Evolutionary conservation across 306 rosid species (phyloP).

Genomic region (barrel medic (Medicago truncatula)): DNA sequence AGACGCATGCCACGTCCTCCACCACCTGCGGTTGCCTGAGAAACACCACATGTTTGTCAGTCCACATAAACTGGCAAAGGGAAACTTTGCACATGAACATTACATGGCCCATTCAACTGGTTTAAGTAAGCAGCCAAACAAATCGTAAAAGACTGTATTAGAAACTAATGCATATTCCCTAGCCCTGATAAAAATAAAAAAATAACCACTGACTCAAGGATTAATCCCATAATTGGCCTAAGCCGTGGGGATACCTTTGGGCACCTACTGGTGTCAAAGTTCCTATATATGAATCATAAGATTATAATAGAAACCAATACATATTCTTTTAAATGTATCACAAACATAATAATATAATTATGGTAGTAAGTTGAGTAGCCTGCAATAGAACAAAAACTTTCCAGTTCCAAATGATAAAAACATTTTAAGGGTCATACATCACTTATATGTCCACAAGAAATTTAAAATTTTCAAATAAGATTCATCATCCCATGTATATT

Average conservation of each 20-base stretch:
- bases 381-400: neutral
- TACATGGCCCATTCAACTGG: neutral
- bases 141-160: neutral
- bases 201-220: too few relatives aligned
- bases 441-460: neutral
- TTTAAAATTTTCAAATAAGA: neutral
- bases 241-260: too few relatives aligned
- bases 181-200: too few relatives aligned
- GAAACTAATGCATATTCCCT: neutral
- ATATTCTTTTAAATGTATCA: slow-evolving; percentile 1
- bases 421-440: neutral
- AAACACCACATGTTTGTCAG: slow-evolving; percentile 50
- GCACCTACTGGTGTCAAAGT: too few relatives aligned
- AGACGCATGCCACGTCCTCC: slow-evolving; percentile 99
- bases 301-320: slow-evolving; percentile 6
- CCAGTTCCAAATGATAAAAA: slow-evolving; percentile 3
- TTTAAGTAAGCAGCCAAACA: neutral
- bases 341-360: slow-evolving; percentile 1
- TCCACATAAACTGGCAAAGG: slow-evolving; percentile 39
- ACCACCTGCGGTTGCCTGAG: slow-evolving; percentile 98
- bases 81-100: neutral
- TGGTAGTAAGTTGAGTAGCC: neutral
- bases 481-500: neutral
- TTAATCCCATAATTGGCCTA: too few relatives aligned
- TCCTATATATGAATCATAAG: neutral